Evolutionary conservation across 306 rosid genomes (phyloP), one percentile per base, ranked within the genome.

Genomic region (Quercus gilva): DNA sequence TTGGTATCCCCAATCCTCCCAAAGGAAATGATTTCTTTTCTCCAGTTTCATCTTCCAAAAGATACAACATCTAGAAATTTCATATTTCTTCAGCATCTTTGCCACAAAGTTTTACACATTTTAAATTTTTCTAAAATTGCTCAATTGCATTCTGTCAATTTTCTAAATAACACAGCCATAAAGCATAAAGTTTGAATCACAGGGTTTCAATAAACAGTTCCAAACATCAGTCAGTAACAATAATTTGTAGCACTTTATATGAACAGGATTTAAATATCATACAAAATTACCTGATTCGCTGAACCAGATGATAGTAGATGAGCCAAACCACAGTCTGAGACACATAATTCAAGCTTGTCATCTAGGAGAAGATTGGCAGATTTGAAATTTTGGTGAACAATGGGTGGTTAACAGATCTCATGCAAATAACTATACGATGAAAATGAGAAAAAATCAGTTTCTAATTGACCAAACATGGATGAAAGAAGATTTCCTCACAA

Each of bases 321-420:
- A 71, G 83, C 91, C 75, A 90, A 31, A 31, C 5, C 35, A 31
- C 5, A 31, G 35, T 31, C 29, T 28, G 0, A 28, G 29, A 28
- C 29, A 28, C 29, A 28, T 28, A 28, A 86, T 85, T 87, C 89
- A 67, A 87, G 86, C 83, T 87, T 75, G 58, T 87, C 88, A 84
- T 88, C 87, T 51, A 93, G 86, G 61, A 93, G 96, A 79, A 93
- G 87, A 86, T 93, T 93, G 45, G 87, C 86, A 49, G 92, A 93
- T 82, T 81, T 88, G 78, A 91, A 88, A 83, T 91, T 93, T 29
- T 79, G 90, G 71, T 89, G 97, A 79, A 88, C 85, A 56, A 88
- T 76, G 4, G 92, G 89, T n/a, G 97, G 96, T 82, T 63, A 89
- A 72, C 90, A 89, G 74, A 76, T 86, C 86, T 86, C 96, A 63